Conservation (phyloP, 1,284 basidiomycete genomes). For the Retiboletus flavoniger region DNA sequence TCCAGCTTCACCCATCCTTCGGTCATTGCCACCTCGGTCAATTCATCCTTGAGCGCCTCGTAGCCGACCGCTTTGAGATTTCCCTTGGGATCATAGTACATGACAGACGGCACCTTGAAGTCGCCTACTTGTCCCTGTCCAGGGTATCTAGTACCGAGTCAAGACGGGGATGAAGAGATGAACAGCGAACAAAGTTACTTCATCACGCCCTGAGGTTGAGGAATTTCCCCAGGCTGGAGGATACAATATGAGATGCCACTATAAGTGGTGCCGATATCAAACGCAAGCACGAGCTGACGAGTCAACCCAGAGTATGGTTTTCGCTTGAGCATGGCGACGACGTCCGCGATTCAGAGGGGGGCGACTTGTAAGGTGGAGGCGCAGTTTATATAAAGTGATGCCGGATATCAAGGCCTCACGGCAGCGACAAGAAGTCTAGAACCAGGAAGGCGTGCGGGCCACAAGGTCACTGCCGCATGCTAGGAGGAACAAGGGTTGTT, state of each 20-base stretch:
- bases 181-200: slow-evolving; percentile 30
- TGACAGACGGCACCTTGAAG: slow-evolving; percentile 52
- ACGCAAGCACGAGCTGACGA: slow-evolving; percentile 45
- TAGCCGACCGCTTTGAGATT: slow-evolving; percentile 46
- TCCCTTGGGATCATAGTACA: slow-evolving; percentile 48
- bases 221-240: slow-evolving; percentile 44
- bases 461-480: slow-evolving; percentile 1
- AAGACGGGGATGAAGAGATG: not conserved
- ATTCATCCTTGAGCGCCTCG: slow-evolving; percentile 42
- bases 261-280: slow-evolving; percentile 51
- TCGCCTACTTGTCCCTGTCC: slow-evolving; percentile 39
- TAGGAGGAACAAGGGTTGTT: slow-evolving; percentile 1
- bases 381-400: slow-evolving; percentile 11
- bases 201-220: slow-evolving; percentile 42
- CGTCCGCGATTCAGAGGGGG: not conserved
- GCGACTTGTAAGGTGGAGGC: not conserved
- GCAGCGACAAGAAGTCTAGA: not conserved
- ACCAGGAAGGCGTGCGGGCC: not conserved
- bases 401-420: not conserved
- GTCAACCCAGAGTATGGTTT: slow-evolving; percentile 14
- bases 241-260: slow-evolving; percentile 46
- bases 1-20: slow-evolving; percentile 42
- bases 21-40: slow-evolving; percentile 40
- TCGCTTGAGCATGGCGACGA: slow-evolving; percentile 13
- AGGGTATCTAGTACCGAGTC: slow-evolving; percentile 35